Base-by-base conservation (phyloP, 441 rosid genomes). In the Populus hybrid region DNA sequence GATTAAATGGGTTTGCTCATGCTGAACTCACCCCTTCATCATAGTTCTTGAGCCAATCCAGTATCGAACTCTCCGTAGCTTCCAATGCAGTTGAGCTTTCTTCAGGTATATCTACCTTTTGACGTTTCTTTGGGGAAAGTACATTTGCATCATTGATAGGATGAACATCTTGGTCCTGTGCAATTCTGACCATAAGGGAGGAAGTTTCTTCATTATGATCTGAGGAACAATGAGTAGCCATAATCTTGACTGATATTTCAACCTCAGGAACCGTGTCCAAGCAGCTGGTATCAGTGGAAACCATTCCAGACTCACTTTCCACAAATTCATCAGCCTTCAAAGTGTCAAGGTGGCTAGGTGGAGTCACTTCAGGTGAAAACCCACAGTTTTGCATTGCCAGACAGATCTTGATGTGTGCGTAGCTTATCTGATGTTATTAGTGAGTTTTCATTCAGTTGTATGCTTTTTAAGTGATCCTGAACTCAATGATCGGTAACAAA, bases 1-100 rank as follows among this genome's bases (percentile, higher is more conserved):
- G 26, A 4, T 61, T n/a, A 65, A 1, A n/a, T 53, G 67, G 65
- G 24, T 61, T 7, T 61, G 65, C 23, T 72, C 59, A 18, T 30
- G 10, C 71, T 50, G 66, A 23, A 84, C 91, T 80, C 65, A 88
- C 91, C 85, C 89, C 91, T 65, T 88, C 82, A 53, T 76, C 85
- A 75, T 65, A 69, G 46, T 74, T 80, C 80, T 78, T 74, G n/a
- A 88, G 77, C 79, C 78, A 86, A 34, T 81, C 67, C 26, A 88
- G 59, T 42, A 86, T n/a, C 40, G 84, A 79, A 42, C 73, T 74
- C 75, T 81, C 83, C 69, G 86, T 78, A 63, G 85, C 86, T 70
- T 71, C 85, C 35, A 74, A 35, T 30, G 24, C 34, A 19, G 34
- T 64, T 53, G 64, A 74, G 72, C 79, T 79, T 80, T 21, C 76